Base-by-base conservation (phyloP, 768 basidiomycete genomes). In the Tricholoma hemisulphureum region DNA sequence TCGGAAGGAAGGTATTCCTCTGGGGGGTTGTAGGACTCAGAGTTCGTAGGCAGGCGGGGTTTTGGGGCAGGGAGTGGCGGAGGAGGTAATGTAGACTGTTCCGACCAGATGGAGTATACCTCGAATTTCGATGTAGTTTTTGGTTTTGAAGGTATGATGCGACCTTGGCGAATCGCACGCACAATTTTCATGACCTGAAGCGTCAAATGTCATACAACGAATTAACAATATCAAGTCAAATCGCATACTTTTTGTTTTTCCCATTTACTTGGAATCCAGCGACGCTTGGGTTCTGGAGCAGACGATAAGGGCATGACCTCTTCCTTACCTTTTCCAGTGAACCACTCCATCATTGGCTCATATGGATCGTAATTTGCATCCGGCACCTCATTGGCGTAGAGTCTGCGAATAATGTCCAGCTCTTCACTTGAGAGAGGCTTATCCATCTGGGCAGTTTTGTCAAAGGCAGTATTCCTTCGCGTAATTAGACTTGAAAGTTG, bases 21-120 rank as follows among this genome's bases (percentile, higher is more conserved):
- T 6, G 97, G 97, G 29, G 97, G 97, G 69, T 99, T 99, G 72
- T 98, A 99, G 0, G 96, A 98, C 74, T 98, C 95, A n/a, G 89
- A 86, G 63, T 98, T 90, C 11, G 87, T 91, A 2, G 97, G 97
- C 1, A 97, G 85, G 14, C 83, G 81, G 2, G 85, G 84, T 72
- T 98, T 97, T 1, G 97, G 97, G 10, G 97, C 95, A 29, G 95
- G 91, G 60, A 95, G 86, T 28, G 94, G 93, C 55, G 97, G 93
- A 1, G 89, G 80, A 63, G 91, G 88, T 3, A 78, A 77, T 1
- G 88, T 81, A n/a, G 88, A 79, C 16, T 83, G 78, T 61, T 91
- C 86, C 29, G 87, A 86, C 97, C 97, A 99, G 58, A 99, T 90
- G 14, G 88, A 79, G 71, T 93, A 96, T 63, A 93, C 87, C 58